Evolutionary conservation across 192 early-diverging fungal genomes (phyloP).

Genomic region (Rhizophagus sp.): DNA sequence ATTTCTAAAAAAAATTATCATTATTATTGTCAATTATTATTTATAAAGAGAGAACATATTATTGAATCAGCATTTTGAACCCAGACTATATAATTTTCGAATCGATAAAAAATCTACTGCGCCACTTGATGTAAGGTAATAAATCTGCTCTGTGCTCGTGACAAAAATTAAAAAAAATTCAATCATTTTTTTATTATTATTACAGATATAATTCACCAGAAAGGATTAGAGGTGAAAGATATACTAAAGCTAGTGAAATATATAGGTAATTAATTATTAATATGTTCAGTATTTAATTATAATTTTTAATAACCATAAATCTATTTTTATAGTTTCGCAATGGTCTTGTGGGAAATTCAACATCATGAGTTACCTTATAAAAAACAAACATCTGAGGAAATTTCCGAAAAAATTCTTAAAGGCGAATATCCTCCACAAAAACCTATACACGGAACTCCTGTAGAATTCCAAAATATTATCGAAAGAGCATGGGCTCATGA

Average conservation of each 20-base stretch:
- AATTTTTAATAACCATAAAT: too few relatives aligned
- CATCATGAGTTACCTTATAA: neutral
- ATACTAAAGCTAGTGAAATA: neutral
- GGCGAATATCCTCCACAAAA: neutral
- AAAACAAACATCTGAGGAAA: neutral
- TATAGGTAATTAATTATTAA: neutral
- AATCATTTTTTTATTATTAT: neutral
- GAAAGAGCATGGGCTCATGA: neutral
- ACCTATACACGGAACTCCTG: neutral
- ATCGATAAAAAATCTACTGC: neutral
- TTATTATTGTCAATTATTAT: neutral
- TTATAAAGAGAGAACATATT: neutral
- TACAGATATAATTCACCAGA: neutral
- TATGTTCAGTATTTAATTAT: too few relatives aligned
- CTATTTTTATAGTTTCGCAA: neutral
- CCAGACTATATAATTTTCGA: neutral
- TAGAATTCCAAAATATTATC: neutral
- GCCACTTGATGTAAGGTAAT: too few relatives aligned
- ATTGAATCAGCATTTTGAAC: neutral
- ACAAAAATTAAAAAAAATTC: neutral
- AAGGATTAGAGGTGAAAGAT: neutral
- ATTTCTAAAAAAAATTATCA: neutral
- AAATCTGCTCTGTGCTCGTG: too few relatives aligned
- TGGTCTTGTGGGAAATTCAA: conserved; percentile 5
- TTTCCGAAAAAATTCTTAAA: neutral